Evolutionary conservation across 257 asterid genomes (phyloP), one percentile per base, ranked within the genome.

Genomic region (Solanum phureja): DNA sequence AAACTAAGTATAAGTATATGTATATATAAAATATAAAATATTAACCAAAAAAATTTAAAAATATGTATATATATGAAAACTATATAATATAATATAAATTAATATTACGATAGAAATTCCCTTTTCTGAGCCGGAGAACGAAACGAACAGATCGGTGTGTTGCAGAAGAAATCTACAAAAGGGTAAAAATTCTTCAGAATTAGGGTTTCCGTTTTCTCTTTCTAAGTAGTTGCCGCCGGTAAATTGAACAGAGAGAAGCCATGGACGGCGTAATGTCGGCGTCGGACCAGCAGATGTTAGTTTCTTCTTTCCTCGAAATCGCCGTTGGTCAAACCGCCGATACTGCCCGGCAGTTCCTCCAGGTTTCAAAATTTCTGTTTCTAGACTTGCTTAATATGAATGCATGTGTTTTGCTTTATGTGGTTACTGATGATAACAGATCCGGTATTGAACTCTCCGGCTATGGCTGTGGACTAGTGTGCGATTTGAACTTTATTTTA

Each of bases 341-440:
- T 11, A 96, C 95, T 44, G 99, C 99, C 83, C 96, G 95, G 72
- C 98, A 94, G 85, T 96, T 96, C 86, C 98, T 96, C 83, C 95
- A 95, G 99, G 99, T 95, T 37, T 23, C 16, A 34, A 77, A 40
- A 81, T 0, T 5, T 66, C 18, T 11, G 2, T 31, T 71, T 71
- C 76, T 71, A 31, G 76, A 31, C 23, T 31, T 31, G n/a, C 34
- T 31, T 14, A 14, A 1, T 33, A 14, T 31, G 2, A 71, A 71
- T 71, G 77, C 14, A 71, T 35, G 44, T 73, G 42, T 34, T 34
- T 35, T 18, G 27, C 46, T 73, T 9, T 18, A 73, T 73, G 2
- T 19, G 40, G 6, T 73, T 35, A 19, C 8, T 73, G 29, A 73
- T 8, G 3, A n/a, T 73, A 73, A 16, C 27, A 73, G 81, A 73